These are phyloP conservation scores for Nigrospora oryzae DNA, from an alignment of 2,329 filamentous ascomycete species.

Conservation along the genomic window DNA sequence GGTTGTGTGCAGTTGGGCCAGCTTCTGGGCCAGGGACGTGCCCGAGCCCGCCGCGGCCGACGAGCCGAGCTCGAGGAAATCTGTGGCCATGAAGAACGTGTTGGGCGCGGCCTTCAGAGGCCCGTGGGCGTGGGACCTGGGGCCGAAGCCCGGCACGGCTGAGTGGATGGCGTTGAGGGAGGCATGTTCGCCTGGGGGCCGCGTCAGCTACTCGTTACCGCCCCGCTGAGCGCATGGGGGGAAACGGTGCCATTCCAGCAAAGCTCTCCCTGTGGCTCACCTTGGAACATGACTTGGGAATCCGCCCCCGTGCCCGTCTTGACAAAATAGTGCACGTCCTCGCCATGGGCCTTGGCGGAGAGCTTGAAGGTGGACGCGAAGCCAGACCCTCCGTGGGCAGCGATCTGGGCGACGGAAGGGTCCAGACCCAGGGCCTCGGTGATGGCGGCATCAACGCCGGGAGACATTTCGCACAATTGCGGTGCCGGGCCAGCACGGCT, in stretches of 20 bases:
- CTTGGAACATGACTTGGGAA: constrained; percentile 62
- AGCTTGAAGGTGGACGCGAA: constrained; percentile 61
- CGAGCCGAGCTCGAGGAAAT: constrained; percentile 64
- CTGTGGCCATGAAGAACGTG: constrained; percentile 57
- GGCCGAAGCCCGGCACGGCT: constrained; percentile 66
- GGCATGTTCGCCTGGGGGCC: constrained; percentile 60
- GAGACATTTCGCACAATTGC: constrained; percentile 21
- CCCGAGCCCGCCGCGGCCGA: constrained; percentile 34
- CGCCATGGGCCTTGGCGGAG: constrained; percentile 35
- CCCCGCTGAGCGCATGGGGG: neutral
- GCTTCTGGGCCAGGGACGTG: constrained; percentile 60
- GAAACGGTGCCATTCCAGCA: neutral
- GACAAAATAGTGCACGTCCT: constrained; percentile 55
- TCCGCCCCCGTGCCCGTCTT: constrained; percentile 57
- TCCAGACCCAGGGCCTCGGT: constrained; percentile 52
- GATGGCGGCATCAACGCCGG: constrained; percentile 54
- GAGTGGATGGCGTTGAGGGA: constrained; percentile 76
- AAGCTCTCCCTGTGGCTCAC: constrained; percentile 22
- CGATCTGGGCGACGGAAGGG: constrained; percentile 42
- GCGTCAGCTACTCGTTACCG: constrained; percentile 11
- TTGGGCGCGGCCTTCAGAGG: constrained; percentile 41
- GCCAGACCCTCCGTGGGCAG: constrained; percentile 56
- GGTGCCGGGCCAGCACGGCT: too few relatives aligned
- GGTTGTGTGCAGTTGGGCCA: constrained; percentile 71
- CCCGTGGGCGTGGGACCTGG: constrained; percentile 67